Conservation (phyloP, 2,329 filamentous ascomycete genomes). For the Amauroascus verrucosus region DNA sequence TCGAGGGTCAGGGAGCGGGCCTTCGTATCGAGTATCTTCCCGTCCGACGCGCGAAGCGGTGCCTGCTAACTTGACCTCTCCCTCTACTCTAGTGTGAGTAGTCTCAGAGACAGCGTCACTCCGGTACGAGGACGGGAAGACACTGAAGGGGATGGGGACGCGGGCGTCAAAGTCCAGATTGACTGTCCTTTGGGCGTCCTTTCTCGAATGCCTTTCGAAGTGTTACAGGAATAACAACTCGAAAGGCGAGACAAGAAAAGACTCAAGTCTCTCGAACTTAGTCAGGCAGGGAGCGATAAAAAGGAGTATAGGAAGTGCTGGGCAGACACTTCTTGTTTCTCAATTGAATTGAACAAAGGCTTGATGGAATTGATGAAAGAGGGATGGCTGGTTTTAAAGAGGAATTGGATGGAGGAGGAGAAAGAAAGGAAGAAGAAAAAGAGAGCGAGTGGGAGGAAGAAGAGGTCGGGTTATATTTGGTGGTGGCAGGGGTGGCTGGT, state of each 20-base stretch:
- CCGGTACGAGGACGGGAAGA: conserved; percentile 98
- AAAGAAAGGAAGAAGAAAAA: conserved; percentile 20
- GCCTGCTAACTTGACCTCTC: conserved; percentile 64
- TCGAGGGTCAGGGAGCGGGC: conserved; percentile 55
- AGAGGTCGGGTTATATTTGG: conserved; percentile 11
- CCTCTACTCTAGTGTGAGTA: conserved; percentile 73
- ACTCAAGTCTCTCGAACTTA: conserved; percentile 31
- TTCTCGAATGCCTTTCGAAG: conserved; percentile 54
- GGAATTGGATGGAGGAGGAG: conserved; percentile 17
- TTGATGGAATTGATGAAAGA: conserved; percentile 15
- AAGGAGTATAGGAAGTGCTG: not conserved
- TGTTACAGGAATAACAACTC: conserved; percentile 38
- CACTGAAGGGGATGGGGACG: conserved; percentile 98
- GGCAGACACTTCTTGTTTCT: conserved; percentile 7
- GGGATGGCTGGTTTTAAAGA: conserved; percentile 16
- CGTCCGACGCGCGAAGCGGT: conserved; percentile 81
- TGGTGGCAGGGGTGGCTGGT: conserved; percentile 16
- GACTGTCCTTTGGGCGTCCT: conserved; percentile 67
- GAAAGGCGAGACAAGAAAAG: conserved; percentile 42
- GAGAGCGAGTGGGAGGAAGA: conserved; percentile 6
- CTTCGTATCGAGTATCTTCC: conserved; percentile 78
- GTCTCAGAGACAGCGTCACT: conserved; percentile 57
- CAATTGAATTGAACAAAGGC: not conserved
- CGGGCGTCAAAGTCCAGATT: conserved; percentile 99
- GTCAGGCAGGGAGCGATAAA: conserved; percentile 11